Evolutionary conservation across 169 alveolate species (phyloP), one percentile per base, ranked within the genome.

Genomic region (Plasmodium fragile): DNA sequence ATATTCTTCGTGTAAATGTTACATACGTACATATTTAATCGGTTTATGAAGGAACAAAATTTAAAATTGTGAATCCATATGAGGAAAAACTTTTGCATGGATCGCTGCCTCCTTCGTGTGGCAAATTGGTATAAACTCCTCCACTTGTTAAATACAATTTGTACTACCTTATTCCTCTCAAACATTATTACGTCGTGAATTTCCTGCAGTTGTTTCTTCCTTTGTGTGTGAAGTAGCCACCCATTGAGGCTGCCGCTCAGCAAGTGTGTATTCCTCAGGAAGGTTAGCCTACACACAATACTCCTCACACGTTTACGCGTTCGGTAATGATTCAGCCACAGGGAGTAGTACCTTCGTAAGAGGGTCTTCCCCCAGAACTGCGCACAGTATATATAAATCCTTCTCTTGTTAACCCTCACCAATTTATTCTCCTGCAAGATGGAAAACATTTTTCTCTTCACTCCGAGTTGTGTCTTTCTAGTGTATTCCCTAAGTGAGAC

Each of bases 61-160:
- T 73, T 71, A 65, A 49, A 84, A 84, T 84, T 72, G 34, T 22
- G n/a, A 25, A 49, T 28, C 93, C 93, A 84, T 13, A 34, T 84
- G 39, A 49, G n/a, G 16, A 84, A 72, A 72, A 49, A 39, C 22
- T 41, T 75, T 13, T 45, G n/a, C 18, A 49, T 6, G 11, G 59
- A 73, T 72, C 41, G 28, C 4, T 49, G 7, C 78, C 45, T 84
- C 43, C 43, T 30, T 30, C 39, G 25, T 0, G 22, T 52, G 16
- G 65, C 25, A 73, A 84, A 84, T 16, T 7, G 11, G 43, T 43
- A 53, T 8, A 84, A 32, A 45, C 43, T 10, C 7, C 55, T 84
- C 93, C 93, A 84, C 49, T 25, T 72, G 25, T 43, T 10, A 65
- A 84, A 84, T 43, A 72, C 25, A 13, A 10, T 73, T 59, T 84